phyloP scores from a whole-genome alignment of 768 basidiomycete species.

The Omphalotus guepiniiformis region DNA sequence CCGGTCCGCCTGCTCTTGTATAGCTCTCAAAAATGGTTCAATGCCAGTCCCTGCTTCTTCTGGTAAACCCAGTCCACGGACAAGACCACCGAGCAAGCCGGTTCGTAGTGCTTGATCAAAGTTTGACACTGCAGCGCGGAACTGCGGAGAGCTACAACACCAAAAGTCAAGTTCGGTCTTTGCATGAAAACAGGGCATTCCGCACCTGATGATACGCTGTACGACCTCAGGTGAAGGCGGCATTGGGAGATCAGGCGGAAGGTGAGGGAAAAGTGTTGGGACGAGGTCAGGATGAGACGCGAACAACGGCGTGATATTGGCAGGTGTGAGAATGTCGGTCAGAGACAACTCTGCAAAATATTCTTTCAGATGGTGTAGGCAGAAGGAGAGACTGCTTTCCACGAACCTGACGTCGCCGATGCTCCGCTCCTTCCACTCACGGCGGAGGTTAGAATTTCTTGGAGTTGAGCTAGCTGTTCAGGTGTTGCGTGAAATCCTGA shows the following conservation, averaged over 20 bases:
- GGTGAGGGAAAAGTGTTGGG: constrained; percentile 69
- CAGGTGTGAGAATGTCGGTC: constrained; percentile 70
- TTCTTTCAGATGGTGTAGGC: not conserved
- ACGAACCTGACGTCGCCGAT: constrained; percentile 30
- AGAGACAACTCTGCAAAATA: constrained; percentile 53
- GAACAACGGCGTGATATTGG: constrained; percentile 72
- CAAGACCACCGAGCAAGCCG: constrained; percentile 71
- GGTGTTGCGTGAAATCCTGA: constrained; percentile 41
- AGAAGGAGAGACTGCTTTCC: not conserved
- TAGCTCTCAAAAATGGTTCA: constrained; percentile 73
- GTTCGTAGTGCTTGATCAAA: constrained; percentile 84
- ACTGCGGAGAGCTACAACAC: constrained; percentile 62
- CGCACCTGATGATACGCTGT: constrained; percentile 62
- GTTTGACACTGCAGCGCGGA: constrained; percentile 71
- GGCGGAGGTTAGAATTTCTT: constrained; percentile 47
- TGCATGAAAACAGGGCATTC: constrained; percentile 1
- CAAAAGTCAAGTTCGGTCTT: not conserved
- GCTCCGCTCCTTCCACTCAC: constrained; percentile 27
- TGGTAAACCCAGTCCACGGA: constrained; percentile 75
- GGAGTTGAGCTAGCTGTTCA: constrained; percentile 65
- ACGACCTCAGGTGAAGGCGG: constrained; percentile 68
- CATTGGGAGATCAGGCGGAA: constrained; percentile 72
- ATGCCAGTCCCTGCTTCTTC: constrained; percentile 81
- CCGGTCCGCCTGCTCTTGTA: constrained; percentile 68
- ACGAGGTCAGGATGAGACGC: constrained; percentile 64